These are phyloP conservation scores for Metroxylon sagu DNA, from an alignment of 176 grass and related monocot genomes.

Conservation along the genomic window DNA sequence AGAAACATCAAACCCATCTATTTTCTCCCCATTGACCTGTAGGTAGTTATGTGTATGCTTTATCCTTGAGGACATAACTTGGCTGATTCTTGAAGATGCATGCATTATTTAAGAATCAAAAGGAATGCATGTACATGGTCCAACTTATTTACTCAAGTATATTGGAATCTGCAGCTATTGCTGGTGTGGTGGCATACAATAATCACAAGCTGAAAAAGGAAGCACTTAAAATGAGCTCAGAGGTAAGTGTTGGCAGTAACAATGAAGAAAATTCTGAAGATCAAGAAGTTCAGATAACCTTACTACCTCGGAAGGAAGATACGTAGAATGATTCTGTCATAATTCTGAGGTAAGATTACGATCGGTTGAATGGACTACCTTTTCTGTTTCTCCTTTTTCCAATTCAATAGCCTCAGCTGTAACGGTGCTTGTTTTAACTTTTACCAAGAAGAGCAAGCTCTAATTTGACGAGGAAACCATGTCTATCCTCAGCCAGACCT, in stretches of 20 bases:
- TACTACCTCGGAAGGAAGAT: slow-evolving; percentile 41
- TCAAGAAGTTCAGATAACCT: slow-evolving; percentile 32
- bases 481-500: too few species aligned
- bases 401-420: not conserved
- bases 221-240: slow-evolving; percentile 34
- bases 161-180: slow-evolving; percentile 59
- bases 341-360: slow-evolving; percentile 4
- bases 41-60: too few species aligned
- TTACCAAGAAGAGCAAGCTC: slow-evolving; percentile 32
- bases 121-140: too few species aligned
- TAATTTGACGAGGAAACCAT: not conserved
- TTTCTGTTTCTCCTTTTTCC: slow-evolving; percentile 15
- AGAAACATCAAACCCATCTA: too few species aligned
- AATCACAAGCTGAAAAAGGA: slow-evolving; percentile 71
- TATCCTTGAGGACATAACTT: too few species aligned
- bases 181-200: slow-evolving; percentile 91
- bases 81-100: too few species aligned
- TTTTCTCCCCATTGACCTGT: too few species aligned
- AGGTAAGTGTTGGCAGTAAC: slow-evolving; percentile 17
- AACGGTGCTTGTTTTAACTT: slow-evolving; percentile 3
- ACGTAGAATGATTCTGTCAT: slow-evolving; percentile 13
- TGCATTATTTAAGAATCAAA: too few species aligned
- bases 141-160: too few species aligned
- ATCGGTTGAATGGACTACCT: not conserved
- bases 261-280: slow-evolving; percentile 34